phyloP scores from a whole-genome alignment of 2,329 filamentous ascomycete species.

The Hypoxylon sp. region DNA sequence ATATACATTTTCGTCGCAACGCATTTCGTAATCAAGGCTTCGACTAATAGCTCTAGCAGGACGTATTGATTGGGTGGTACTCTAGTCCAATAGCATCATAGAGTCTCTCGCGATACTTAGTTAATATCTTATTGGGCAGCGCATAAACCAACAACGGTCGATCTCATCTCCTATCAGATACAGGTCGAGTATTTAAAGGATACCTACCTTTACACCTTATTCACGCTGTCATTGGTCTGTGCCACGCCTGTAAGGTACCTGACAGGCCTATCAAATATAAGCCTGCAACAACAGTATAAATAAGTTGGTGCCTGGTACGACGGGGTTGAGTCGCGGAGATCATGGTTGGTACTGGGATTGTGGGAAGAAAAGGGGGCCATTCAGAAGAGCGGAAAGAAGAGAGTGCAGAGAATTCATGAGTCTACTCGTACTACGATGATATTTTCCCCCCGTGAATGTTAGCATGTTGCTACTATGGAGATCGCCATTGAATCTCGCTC shows the following conservation, averaged over 20 bases:
- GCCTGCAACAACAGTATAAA: background rate
- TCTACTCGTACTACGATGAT: background rate
- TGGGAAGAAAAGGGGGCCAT: background rate
- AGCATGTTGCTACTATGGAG: background rate
- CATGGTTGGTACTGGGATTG: background rate
- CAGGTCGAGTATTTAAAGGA: background rate
- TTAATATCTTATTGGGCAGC: background rate
- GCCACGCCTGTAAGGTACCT: too few species aligned
- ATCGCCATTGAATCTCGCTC: background rate
- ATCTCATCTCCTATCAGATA: slow-evolving; percentile 17
- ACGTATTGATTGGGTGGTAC: background rate
- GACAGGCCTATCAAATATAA: too few species aligned
- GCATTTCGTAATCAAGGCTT: background rate
- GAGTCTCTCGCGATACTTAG: too few species aligned
- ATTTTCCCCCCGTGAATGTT: background rate
- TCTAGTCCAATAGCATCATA: background rate
- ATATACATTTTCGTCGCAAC: background rate
- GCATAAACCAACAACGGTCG: background rate
- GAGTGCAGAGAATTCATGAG: background rate
- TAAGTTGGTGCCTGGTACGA: background rate
- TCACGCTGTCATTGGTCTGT: too few species aligned
- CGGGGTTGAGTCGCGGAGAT: background rate
- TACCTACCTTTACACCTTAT: too few species aligned
- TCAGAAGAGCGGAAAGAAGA: background rate
- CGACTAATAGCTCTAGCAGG: slow-evolving; percentile 3